phyloP scores from a whole-genome alignment of 2,329 filamentous ascomycete species.

The Pseudogymnoascus pannorum region DNA sequence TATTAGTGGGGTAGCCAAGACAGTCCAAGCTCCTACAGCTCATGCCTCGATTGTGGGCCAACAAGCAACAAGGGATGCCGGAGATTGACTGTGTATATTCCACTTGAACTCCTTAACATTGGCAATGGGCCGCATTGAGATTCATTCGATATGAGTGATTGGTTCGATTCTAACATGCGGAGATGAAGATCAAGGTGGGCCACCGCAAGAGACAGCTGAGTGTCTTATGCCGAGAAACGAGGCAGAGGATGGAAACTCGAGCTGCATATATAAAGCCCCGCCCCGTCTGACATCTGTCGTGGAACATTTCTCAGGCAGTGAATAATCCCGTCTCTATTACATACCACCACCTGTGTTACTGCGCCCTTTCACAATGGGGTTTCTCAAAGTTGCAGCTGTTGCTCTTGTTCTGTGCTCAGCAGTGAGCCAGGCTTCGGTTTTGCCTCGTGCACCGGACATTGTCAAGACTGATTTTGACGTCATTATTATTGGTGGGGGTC shows the following conservation, averaged over 20 bases:
- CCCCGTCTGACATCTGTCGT: background rate
- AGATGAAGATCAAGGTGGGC: background rate
- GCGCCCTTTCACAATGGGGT: background rate
- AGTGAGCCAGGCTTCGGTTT: slow-evolving; percentile 2
- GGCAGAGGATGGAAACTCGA: background rate
- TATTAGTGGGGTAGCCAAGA: background rate
- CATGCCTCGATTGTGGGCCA: background rate
- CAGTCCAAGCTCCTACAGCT: background rate
- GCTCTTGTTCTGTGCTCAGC: background rate
- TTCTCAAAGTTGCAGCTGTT: background rate
- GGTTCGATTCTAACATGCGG: background rate
- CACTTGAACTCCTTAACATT: background rate
- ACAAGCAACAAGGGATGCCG: background rate
- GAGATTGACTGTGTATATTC: background rate
- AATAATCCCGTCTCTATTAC: background rate
- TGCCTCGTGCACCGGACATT: background rate
- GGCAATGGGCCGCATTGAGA: background rate
- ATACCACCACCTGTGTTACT: background rate
- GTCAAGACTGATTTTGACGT: slow-evolving; percentile 21
- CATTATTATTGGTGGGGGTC: slow-evolving; percentile 36
- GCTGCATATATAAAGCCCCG: background rate
- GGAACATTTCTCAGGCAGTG: background rate
- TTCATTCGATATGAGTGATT: background rate
- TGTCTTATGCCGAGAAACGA: background rate
- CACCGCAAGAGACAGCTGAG: background rate